Evolutionary conservation across 495 filamentous ascomycete species (phyloP).

Genomic region (Trichoderma parareesei): DNA sequence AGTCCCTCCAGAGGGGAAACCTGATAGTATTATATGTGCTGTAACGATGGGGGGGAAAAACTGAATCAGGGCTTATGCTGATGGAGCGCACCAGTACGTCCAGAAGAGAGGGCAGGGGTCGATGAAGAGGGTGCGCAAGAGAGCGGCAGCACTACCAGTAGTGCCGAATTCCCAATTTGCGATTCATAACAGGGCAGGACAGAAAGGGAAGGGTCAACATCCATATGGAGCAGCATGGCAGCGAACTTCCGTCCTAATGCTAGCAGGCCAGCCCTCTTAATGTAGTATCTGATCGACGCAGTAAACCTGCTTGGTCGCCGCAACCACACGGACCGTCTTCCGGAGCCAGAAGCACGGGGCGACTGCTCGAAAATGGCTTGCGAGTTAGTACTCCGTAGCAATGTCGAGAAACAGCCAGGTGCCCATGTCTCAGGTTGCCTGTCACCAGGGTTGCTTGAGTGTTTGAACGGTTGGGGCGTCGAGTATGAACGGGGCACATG

Average conservation of each 20-base stretch:
- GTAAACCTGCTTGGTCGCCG: not conserved
- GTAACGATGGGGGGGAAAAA: not conserved
- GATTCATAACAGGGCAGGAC: not conserved
- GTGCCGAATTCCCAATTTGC: not conserved
- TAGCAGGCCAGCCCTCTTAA: not conserved
- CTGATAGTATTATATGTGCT: not conserved
- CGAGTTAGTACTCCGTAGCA: not conserved
- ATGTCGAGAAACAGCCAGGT: not conserved
- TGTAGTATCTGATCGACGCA: constrained; percentile 3
- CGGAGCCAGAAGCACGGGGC: constrained; percentile 3
- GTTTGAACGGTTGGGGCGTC: not conserved
- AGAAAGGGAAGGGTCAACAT: not conserved
- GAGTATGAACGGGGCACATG: not conserved
- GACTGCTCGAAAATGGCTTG: not conserved
- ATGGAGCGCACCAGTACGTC: not conserved
- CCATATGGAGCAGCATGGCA: not conserved
- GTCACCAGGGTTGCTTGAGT: not conserved
- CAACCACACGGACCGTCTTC: not conserved
- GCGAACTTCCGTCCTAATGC: not conserved
- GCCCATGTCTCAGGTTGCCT: constrained; percentile 2
- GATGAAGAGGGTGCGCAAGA: not conserved
- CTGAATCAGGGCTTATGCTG: constrained; percentile 4
- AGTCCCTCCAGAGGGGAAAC: not conserved
- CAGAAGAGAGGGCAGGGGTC: constrained; percentile 2
- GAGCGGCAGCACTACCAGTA: not conserved